Base-by-base conservation (phyloP, 2,329 filamentous ascomycete species). In the Gaeumannomyces sp. region DNA sequence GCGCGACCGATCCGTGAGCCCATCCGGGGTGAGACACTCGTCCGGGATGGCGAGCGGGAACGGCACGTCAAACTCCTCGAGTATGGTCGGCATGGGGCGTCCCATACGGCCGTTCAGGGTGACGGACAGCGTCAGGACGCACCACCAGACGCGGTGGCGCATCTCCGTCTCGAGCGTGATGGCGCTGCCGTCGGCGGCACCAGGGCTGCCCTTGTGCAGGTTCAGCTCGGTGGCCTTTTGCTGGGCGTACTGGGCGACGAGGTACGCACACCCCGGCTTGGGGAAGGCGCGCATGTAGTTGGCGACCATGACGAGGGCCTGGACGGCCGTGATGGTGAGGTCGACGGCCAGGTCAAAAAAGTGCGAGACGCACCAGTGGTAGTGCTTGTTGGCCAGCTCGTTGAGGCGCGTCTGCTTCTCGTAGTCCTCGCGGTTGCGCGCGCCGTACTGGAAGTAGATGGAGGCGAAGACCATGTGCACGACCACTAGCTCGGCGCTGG, bases 381-480 rank as follows among this genome's bases (percentile, higher is more conserved):
- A 94, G 73, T 95, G 91, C 64, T 85, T 84, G 74, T 93, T 91
- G 4, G 90, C 91, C 62, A 88, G 77, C 1, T 85, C 81, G 68
- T 89, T 86, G 63, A 89, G 77, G 56, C 82, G 79, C 8, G 78
- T 77, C 66, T 84, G 81, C 65, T 83, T 80, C 4, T 81, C 80
- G 22, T 82, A 73, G 65, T 85, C 77, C 66, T 86, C 81, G 67
- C 80, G 79, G 70, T 92, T 93, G 27, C 91, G 83, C 5, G 87
- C 80, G n/a, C 89, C 88, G 66, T 88, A 90, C 70, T 96, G 91
- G 69, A 90, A 92, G 72, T 88, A 88, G 70, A 94, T 89, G 62
- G 87, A 88, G 14, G 90, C 89, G 66, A 95, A 88, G 58, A 95
- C 83, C 86, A 93, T 91, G 74, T 94, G 89, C 0, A 93, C 82